These are phyloP conservation scores for Pleurotus djamor DNA, from an alignment of 768 basidiomycete genomes.

Conservation along the genomic window DNA sequence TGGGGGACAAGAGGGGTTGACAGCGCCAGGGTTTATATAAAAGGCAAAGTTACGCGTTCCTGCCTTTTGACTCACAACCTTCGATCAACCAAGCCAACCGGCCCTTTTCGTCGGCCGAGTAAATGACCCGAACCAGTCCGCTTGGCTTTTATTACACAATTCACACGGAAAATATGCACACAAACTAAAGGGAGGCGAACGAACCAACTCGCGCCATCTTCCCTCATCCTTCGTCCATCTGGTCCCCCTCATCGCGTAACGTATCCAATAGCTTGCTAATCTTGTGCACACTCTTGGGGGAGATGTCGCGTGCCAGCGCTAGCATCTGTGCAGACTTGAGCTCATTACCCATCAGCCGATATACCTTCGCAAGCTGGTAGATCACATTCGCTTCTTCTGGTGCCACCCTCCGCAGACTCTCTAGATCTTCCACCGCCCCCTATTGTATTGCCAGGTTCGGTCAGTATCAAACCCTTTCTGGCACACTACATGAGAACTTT, in stretches of 20 bases:
- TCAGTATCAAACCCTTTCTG: not conserved
- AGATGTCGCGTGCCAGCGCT: constrained; percentile 89
- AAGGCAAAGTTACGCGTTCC: constrained; percentile 10
- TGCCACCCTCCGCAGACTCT: constrained; percentile 74
- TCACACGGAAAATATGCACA: constrained; percentile 5
- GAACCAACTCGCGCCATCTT: constrained; percentile 1
- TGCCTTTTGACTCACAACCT: constrained; percentile 14
- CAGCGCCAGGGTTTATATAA: constrained; percentile 20
- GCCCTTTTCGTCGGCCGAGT: not conserved
- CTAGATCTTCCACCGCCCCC: constrained; percentile 74
- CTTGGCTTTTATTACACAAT: not conserved
- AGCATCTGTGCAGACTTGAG: constrained; percentile 82
- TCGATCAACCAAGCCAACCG: constrained; percentile 13
- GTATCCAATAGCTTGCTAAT: constrained; percentile 78
- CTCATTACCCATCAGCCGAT: constrained; percentile 77
- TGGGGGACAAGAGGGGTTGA: constrained; percentile 14
- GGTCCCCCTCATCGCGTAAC: constrained; percentile 61
- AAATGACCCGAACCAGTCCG: constrained; percentile 10
- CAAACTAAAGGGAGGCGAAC: not conserved
- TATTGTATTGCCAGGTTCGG: constrained; percentile 7
- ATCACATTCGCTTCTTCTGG: constrained; percentile 97
- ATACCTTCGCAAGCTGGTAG: constrained; percentile 93
- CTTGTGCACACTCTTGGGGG: constrained; percentile 86
- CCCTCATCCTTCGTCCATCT: constrained; percentile 76
- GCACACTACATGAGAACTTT: constrained; percentile 9